Base-by-base conservation (phyloP, 352 stramenopile species). In the Phytophthora sp. region DNA sequence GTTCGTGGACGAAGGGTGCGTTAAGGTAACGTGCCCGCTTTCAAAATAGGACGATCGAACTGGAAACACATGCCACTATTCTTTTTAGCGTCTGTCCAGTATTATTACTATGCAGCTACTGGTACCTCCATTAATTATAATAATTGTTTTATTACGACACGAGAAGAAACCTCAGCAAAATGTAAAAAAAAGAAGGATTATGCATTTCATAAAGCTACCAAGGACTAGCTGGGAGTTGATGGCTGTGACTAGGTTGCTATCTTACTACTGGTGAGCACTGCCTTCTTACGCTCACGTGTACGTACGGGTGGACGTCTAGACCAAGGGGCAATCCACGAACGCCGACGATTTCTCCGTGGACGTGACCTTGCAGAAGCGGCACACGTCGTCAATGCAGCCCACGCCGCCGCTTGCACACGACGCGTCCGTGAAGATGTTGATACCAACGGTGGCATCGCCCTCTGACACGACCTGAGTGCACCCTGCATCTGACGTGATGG, bases 1-100 rank as follows among this genome's bases (percentile, higher is more conserved):
- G 82, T 90, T 8, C 80, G 84, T 24, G 85, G 84, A 7, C 78
- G 86, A 2, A 94, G 93, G 49, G 36, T 90, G n/a, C 84, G 86
- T 27, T 92, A 66, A 81, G 35, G 42, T 51, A 30, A 13, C 21
- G 24, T 20, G 2, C 11, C 6, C 39, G 4, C 16, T 47, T 47
- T 9, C n/a, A n/a, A 9, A 9, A 33, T 33, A 33, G 39, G 15
- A 29, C 12, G 8, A n/a, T 29, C 20, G 7, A n/a, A 29, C 2
- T n/a, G 27, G 7, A 47, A 30, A 30, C 29, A 49, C 21, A 49
- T 49, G 11, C 29, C 21, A 21, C 18, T 46, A 12, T 7, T 24
- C 15, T 46, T 46, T n/a, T n/a, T n/a, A n/a, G n/a, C n/a, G n/a
- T n/a, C n/a, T n/a, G n/a, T n/a, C n/a, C n/a, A n/a, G n/a, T n/a